phyloP scores from a whole-genome alignment of 495 filamentous ascomycete genomes.

The Pyronema domesticum region DNA sequence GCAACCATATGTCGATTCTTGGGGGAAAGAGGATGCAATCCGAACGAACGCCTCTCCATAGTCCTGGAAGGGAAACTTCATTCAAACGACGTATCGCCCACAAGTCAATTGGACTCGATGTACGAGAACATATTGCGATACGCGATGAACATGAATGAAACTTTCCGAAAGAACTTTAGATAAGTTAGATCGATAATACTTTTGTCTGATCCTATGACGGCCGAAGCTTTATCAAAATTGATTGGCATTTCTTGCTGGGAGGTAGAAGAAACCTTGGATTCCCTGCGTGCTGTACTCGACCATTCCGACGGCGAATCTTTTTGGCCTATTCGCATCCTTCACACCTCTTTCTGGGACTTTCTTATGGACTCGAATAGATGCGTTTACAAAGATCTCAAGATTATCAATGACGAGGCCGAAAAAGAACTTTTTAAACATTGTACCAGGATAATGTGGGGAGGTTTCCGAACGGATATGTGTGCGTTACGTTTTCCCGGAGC shows the following conservation, averaged over 20 bases:
- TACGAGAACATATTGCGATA: neutral
- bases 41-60: too few relatives aligned
- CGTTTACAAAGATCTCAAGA: too few relatives aligned
- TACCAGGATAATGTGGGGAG: too few relatives aligned
- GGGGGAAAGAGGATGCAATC: neutral
- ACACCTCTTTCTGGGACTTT: slow-evolving; percentile 24
- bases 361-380: too few relatives aligned
- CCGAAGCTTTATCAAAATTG: neutral
- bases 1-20: slow-evolving; percentile 14
- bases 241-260: neutral
- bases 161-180: neutral
- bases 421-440: too few relatives aligned
- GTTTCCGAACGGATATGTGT: too few relatives aligned
- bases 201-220: neutral
- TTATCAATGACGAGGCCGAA: too few relatives aligned
- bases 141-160: neutral
- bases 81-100: neutral
- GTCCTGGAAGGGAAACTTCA: too few relatives aligned
- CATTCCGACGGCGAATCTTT: neutral
- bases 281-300: neutral
- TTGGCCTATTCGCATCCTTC: slow-evolving; percentile 16
- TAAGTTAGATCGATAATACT: neutral
- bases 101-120: neutral
- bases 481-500: too few relatives aligned
- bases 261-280: neutral